These are phyloP conservation scores for Eucalyptus melliodora DNA, from an alignment of 345 rosid species.

Conservation along the genomic window DNA sequence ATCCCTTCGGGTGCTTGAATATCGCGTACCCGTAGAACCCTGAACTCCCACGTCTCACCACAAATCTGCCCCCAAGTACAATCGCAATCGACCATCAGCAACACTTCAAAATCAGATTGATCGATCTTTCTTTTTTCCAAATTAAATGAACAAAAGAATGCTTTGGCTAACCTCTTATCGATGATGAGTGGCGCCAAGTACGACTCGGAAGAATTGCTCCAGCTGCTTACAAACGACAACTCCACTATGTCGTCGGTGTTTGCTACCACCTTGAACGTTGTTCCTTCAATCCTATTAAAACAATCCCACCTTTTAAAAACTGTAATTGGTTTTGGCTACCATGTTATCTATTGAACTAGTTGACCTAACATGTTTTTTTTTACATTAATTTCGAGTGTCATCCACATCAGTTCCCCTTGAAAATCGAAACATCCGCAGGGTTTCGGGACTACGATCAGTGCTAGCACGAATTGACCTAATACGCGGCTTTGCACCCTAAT, in stretches of 20 bases:
- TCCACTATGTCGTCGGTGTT: background rate
- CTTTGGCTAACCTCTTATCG: background rate
- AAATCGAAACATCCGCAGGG: background rate
- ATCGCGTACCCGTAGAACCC: slow-evolving; percentile 1
- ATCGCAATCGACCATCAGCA: background rate
- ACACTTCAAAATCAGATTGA: background rate
- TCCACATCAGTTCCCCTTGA: background rate
- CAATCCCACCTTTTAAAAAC: background rate
- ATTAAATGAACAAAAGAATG: too few relatives aligned
- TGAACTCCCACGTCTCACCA: background rate
- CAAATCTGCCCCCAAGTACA: background rate
- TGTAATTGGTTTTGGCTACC: background rate
- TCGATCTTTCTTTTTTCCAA: background rate
- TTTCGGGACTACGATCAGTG: background rate
- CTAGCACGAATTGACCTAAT: background rate
- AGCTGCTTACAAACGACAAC: background rate
- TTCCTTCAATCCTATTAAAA: background rate
- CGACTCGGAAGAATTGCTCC: background rate
- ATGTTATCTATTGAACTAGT: background rate
- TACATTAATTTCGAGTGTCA: background rate
- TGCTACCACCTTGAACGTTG: background rate
- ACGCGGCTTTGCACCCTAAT: background rate
- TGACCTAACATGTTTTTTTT: background rate
- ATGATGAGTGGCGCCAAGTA: background rate
- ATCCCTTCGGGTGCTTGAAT: background rate